A percentile compares a stretch with the other conserved stretches of the same genome.
phyloP scores from a whole-genome alignment of 148 eudicot genomes.

The Cornus florida region DNA sequence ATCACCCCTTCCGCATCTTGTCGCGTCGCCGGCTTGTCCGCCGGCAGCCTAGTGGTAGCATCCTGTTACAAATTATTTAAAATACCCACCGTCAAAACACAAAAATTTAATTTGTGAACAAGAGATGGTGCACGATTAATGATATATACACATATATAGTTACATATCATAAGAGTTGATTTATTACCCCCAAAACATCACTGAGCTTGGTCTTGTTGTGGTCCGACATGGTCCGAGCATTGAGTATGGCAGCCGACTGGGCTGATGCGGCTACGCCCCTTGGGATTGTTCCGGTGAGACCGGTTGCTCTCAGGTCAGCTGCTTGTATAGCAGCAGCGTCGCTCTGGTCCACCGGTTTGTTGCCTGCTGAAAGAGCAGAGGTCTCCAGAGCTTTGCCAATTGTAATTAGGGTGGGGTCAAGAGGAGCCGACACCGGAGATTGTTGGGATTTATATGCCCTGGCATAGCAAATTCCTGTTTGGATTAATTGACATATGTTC shows the following conservation, averaged over 20 bases:
- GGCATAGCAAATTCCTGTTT: too few species aligned
- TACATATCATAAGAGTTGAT: too few species aligned
- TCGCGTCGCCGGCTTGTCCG: constrained; percentile 47
- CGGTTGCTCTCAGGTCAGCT: constrained; percentile 55
- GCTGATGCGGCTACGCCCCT: constrained; percentile 58
- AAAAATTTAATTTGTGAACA: too few species aligned
- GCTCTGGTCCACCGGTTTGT: constrained; percentile 48
- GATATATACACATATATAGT: too few species aligned
- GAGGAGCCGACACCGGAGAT: neutral
- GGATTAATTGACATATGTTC: too few species aligned
- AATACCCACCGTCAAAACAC: too few species aligned
- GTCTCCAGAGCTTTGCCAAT: constrained; percentile 72
- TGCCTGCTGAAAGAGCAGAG: constrained; percentile 39
- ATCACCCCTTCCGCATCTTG: constrained; percentile 64
- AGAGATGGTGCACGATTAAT: too few species aligned
- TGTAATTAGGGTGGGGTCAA: constrained; percentile 29
- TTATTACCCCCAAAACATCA: constrained; percentile 44
- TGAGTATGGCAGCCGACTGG: constrained; percentile 42
- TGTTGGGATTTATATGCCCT: too few species aligned
- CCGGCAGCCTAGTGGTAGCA: constrained; percentile 36
- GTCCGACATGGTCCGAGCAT: constrained; percentile 14
- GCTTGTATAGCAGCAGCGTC: constrained; percentile 71
- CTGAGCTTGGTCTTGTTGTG: constrained; percentile 45
- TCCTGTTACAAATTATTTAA: constrained; percentile 31
- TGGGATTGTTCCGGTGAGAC: constrained; percentile 22